phyloP scores from a whole-genome alignment of 306 rosid genomes.

The Cicer arietinum region DNA sequence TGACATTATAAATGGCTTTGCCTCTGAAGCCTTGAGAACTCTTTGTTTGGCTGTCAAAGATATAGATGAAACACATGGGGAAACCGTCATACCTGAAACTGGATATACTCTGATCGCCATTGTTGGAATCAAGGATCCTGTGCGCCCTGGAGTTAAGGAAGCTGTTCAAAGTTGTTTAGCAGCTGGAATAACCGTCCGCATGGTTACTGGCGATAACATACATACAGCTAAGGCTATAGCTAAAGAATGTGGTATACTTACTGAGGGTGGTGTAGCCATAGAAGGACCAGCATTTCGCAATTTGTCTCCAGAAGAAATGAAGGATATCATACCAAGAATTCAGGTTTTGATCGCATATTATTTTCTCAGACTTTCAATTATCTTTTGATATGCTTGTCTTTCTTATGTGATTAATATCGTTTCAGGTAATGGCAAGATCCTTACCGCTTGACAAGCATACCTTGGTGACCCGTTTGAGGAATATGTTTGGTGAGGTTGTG shows the following conservation, averaged over 20 bases:
- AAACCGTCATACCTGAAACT: constrained; percentile 57
- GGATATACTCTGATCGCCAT: constrained; percentile 78
- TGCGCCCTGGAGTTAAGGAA: constrained; percentile 84
- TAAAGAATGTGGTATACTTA: constrained; percentile 90
- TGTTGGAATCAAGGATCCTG: constrained; percentile 94
- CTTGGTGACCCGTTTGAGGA: constrained; percentile 70
- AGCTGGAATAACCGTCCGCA: constrained; percentile 89
- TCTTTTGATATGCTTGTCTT: constrained; percentile 13
- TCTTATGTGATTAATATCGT: constrained; percentile 48
- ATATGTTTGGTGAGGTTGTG: constrained; percentile 76
- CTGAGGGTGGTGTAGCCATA: constrained; percentile 73
- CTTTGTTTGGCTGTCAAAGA: constrained; percentile 84
- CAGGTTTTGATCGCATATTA: constrained; percentile 61
- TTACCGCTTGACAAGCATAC: constrained; percentile 80
- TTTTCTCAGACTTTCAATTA: constrained; percentile 30
- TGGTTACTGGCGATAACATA: constrained; percentile 96
- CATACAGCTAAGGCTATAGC: constrained; percentile 90
- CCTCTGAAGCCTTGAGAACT: constrained; percentile 85
- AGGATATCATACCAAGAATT: constrained; percentile 65
- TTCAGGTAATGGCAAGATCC: constrained; percentile 94
- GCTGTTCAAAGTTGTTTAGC: constrained; percentile 83
- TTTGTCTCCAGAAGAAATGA: constrained; percentile 65
- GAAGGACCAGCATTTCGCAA: constrained; percentile 75
- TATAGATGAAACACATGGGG: constrained; percentile 46
- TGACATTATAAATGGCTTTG: constrained; percentile 72